Conservation (phyloP, 2,329 filamentous ascomycete species). For the Fusarium kyushuense region DNA sequence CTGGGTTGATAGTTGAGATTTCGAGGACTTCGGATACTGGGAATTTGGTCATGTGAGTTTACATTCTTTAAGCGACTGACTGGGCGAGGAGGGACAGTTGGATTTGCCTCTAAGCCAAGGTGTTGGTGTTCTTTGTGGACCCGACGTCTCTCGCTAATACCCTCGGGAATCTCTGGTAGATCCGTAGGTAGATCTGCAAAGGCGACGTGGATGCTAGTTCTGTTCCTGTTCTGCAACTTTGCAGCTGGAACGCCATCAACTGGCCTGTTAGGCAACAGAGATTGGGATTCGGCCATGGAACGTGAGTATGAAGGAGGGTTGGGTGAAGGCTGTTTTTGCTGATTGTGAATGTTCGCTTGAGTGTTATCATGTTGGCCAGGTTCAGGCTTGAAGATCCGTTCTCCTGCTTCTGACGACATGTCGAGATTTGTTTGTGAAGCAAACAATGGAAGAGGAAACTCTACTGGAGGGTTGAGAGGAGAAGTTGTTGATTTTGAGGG, state of each 20-base stretch:
- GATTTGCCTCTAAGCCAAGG: conserved; percentile 32
- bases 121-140: conserved; percentile 48
- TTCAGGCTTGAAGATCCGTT: conserved; percentile 5
- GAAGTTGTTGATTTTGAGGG: conserved; percentile 26
- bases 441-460: conserved; percentile 28
- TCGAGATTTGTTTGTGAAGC: conserved; percentile 14
- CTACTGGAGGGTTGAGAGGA: conserved; percentile 33
- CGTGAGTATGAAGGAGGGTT: conserved; percentile 26
- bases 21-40: conserved; percentile 59
- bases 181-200: conserved; percentile 53
- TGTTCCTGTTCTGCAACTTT: conserved; percentile 63
- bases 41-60: conserved; percentile 57
- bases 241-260: conserved; percentile 53
- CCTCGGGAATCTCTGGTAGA: conserved; percentile 65
- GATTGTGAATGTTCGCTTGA: conserved; percentile 2
- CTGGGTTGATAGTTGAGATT: conserved; percentile 64
- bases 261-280: conserved; percentile 31
- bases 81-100: conserved; percentile 34
- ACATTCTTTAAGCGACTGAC: conserved; percentile 42
- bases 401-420: conserved; percentile 26
- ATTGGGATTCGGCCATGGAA: conserved; percentile 27
- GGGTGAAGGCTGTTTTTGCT: conserved; percentile 14
- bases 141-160: conserved; percentile 57
- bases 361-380: conserved; percentile 20
- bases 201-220: conserved; percentile 48